Evolutionary conservation across 352 stramenopile genomes (phyloP).

Genomic region (Phytophthora rubi): DNA sequence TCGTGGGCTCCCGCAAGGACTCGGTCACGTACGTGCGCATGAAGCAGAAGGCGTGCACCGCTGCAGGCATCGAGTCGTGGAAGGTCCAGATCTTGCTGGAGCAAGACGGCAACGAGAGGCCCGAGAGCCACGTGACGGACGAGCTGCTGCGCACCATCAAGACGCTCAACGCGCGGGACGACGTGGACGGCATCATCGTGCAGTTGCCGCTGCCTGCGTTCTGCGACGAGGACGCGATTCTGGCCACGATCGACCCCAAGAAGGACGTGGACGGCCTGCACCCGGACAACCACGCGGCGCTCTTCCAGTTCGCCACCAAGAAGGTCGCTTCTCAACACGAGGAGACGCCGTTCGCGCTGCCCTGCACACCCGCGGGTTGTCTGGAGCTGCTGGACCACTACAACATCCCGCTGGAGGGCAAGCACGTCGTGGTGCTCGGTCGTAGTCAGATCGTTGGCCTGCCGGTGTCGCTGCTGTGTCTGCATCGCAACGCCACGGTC

Average conservation of each 20-base stretch:
- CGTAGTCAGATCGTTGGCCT: slow-evolving; percentile 98
- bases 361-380: slow-evolving; percentile 97
- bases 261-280: slow-evolving; percentile 99
- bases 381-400: slow-evolving; percentile 95
- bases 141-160: slow-evolving; percentile 63
- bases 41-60: slow-evolving; percentile 97
- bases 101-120: slow-evolving; percentile 17
- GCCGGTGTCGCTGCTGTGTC: slow-evolving; percentile 95
- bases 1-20: slow-evolving; percentile 96
- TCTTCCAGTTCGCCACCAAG: slow-evolving; percentile 81
- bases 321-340: slow-evolving; percentile 41
- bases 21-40: slow-evolving; percentile 98
- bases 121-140: slow-evolving; percentile 16
- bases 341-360: slow-evolving; percentile 84
- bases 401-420: slow-evolving; percentile 92
- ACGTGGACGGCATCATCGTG: slow-evolving; percentile 89
- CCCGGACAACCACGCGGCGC: slow-evolving; percentile 95
- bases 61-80: slow-evolving; percentile 94
- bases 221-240: slow-evolving; percentile 94
- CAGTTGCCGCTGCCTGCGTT: slow-evolving; percentile 93
- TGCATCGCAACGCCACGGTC: slow-evolving; percentile 97
- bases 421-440: slow-evolving; percentile 97
- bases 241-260: slow-evolving; percentile 87
- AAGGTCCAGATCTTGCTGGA: slow-evolving; percentile 64
- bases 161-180: slow-evolving; percentile 64